Evolutionary conservation across 805 yeast genomes (phyloP).

Genomic region (Yamadazyma kitorensis): DNA sequence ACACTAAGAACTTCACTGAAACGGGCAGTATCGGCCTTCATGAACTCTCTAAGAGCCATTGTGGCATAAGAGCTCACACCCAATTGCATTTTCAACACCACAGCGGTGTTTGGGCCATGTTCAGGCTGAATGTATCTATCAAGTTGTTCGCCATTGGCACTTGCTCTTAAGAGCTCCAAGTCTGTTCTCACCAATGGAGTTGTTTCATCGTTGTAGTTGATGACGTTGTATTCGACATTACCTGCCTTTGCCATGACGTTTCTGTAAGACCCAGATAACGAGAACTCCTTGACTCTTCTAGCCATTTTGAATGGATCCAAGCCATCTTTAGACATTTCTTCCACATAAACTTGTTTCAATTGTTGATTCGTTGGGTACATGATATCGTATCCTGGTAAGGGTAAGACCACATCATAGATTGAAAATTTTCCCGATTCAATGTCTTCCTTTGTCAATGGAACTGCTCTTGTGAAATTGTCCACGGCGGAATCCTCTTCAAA

Average conservation of each 20-base stretch:
- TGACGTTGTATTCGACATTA: constrained; percentile 57
- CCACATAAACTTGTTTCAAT: constrained; percentile 59
- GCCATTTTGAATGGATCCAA: constrained; percentile 85
- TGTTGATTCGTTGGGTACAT: constrained; percentile 70
- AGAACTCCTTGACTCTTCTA: constrained; percentile 82
- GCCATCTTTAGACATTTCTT: constrained; percentile 74
- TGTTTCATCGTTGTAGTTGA: constrained; percentile 55
- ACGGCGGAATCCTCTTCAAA: constrained; percentile 71
- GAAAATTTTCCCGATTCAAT: constrained; percentile 53
- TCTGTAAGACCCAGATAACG: constrained; percentile 89
- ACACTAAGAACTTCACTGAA: constrained; percentile 20
- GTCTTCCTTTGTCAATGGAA: constrained; percentile 74
- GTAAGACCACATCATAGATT: constrained; percentile 83
- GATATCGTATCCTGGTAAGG: constrained; percentile 97
- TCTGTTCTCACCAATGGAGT: constrained; percentile 82
- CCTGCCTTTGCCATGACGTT: constrained; percentile 64
- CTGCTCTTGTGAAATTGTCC: constrained; percentile 60
- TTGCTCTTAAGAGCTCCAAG: constrained; percentile 41
- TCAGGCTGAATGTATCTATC: constrained; percentile 18
- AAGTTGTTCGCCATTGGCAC: constrained; percentile 23
- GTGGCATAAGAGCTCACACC: constrained; percentile 94
- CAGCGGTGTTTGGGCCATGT: constrained; percentile 41
- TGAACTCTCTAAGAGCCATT: constrained; percentile 90
- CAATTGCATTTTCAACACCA: constrained; percentile 71
- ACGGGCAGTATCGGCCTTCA: constrained; percentile 69